Evolutionary conservation across 768 basidiomycete genomes (phyloP).

Genomic region (Harrya chromipes): DNA sequence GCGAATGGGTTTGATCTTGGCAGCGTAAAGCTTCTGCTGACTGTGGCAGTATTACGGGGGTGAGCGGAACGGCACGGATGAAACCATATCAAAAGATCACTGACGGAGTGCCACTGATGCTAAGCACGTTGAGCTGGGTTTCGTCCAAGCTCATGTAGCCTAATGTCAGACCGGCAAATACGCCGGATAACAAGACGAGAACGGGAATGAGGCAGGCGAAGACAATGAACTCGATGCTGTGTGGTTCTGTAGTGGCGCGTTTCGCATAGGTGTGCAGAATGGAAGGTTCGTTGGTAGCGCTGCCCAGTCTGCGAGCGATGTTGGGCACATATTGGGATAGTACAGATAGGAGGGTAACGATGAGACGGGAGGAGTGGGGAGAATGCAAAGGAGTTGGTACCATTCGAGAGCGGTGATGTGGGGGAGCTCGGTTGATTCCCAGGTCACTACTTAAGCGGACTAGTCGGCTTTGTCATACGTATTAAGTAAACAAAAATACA

Average conservation of each 20-base stretch:
- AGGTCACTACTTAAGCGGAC: neutral
- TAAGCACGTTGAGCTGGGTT: slow-evolving; percentile 85
- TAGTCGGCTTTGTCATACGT: neutral
- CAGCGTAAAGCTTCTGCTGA: slow-evolving; percentile 75
- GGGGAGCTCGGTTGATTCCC: neutral
- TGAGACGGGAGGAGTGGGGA: slow-evolving; percentile 41
- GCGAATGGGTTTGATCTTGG: slow-evolving; percentile 83
- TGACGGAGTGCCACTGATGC: slow-evolving; percentile 80
- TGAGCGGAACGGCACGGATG: neutral
- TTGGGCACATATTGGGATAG: slow-evolving; percentile 44
- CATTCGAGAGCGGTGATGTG: slow-evolving; percentile 31
- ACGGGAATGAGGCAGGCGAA: slow-evolving; percentile 70
- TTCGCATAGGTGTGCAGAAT: slow-evolving; percentile 28
- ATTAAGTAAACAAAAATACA: slow-evolving; percentile 6
- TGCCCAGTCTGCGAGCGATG: slow-evolving; percentile 29
- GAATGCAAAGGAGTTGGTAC: slow-evolving; percentile 34
- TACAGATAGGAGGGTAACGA: slow-evolving; percentile 44
- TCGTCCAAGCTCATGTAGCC: slow-evolving; percentile 94
- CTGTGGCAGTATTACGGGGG: slow-evolving; percentile 34
- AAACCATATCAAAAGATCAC: slow-evolving; percentile 27
- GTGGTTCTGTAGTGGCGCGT: slow-evolving; percentile 23
- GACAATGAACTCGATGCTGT: slow-evolving; percentile 34
- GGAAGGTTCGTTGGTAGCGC: slow-evolving; percentile 6
- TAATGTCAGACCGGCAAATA: slow-evolving; percentile 89
- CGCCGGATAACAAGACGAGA: slow-evolving; percentile 76